These are phyloP conservation scores for Leucosporidium yakuticum DNA, from an alignment of 768 basidiomycete species.

Conservation along the genomic window DNA sequence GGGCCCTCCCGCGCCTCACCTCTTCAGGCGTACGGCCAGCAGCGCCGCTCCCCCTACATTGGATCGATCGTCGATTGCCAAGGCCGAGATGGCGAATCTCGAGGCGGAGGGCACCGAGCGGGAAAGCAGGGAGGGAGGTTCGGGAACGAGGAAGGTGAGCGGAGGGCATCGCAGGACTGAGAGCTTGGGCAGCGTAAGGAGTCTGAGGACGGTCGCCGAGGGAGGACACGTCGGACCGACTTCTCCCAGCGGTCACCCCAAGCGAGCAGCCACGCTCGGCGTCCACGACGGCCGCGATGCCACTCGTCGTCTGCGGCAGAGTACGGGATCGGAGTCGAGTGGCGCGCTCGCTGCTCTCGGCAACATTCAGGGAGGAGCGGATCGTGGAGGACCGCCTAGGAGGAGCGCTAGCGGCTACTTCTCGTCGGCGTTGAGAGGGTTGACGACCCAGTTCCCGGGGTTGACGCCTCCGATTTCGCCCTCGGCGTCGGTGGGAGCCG, in stretches of 20 bases:
- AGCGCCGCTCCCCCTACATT: slow-evolving; percentile 8
- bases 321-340: slow-evolving; percentile 3
- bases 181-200: slow-evolving; percentile 3
- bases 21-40: slow-evolving; percentile 19
- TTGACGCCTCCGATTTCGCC: slow-evolving; percentile 25
- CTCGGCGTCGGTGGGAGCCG: slow-evolving; percentile 3
- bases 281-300: background rate
- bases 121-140: slow-evolving; percentile 1
- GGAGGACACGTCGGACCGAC: background rate
- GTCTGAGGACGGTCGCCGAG: slow-evolving; percentile 6
- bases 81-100: slow-evolving; percentile 14
- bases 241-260: background rate
- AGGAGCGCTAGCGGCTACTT: slow-evolving; percentile 28
- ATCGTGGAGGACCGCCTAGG: background rate
- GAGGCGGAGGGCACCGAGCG: background rate
- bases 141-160: background rate
- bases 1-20: slow-evolving; percentile 4
- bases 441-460: slow-evolving; percentile 6
- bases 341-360: slow-evolving; percentile 26
- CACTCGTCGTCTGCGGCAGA: background rate
- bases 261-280: background rate
- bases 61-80: background rate
- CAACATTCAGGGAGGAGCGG: slow-evolving; percentile 12
- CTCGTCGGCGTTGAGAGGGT: slow-evolving; percentile 13
- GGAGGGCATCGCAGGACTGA: background rate